These are phyloP conservation scores for Diaporthe batatas DNA, from an alignment of 2,329 filamentous ascomycete species.

Conservation along the genomic window DNA sequence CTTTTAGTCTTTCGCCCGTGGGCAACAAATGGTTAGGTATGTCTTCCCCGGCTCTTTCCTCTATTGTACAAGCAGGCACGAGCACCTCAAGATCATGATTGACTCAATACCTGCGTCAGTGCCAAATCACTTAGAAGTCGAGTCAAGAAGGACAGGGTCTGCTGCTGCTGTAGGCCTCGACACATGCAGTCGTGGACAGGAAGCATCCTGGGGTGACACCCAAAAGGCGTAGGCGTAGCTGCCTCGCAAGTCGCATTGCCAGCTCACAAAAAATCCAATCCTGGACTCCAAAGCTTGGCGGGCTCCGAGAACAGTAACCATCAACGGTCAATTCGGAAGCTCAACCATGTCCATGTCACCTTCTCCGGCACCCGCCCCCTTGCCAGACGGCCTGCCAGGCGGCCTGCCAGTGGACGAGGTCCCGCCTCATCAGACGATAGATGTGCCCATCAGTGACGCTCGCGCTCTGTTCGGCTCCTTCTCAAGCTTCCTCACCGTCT, in stretches of 20 bases:
- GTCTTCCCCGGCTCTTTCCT: too few species aligned
- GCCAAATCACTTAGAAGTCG: background rate
- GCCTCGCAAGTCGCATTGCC: constrained; percentile 3
- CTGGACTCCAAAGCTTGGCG: background rate
- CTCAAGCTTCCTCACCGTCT: constrained; percentile 83
- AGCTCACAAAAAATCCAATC: background rate
- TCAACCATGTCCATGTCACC: constrained; percentile 41
- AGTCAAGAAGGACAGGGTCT: constrained; percentile 26
- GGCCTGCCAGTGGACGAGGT: constrained; percentile 19
- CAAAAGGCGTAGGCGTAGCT: background rate
- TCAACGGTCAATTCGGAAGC: background rate
- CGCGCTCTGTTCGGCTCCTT: constrained; percentile 76
- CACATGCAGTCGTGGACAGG: constrained; percentile 6
- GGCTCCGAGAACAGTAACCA: background rate
- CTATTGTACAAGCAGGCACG: background rate
- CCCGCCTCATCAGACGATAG: constrained; percentile 35
- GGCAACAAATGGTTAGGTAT: background rate
- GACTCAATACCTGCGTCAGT: constrained; percentile 9
- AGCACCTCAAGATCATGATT: background rate
- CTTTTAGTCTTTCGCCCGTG: background rate
- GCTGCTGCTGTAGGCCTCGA: background rate
- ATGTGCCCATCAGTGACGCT: constrained; percentile 57
- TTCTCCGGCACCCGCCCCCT: constrained; percentile 20
- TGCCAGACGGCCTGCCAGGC: background rate
- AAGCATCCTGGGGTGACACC: background rate